Percentiles rank a stretch among this genome's conserved stretches.
Evolutionary conservation across 2,329 filamentous ascomycete genomes (phyloP).

Genomic region (Elsinoe australis): DNA sequence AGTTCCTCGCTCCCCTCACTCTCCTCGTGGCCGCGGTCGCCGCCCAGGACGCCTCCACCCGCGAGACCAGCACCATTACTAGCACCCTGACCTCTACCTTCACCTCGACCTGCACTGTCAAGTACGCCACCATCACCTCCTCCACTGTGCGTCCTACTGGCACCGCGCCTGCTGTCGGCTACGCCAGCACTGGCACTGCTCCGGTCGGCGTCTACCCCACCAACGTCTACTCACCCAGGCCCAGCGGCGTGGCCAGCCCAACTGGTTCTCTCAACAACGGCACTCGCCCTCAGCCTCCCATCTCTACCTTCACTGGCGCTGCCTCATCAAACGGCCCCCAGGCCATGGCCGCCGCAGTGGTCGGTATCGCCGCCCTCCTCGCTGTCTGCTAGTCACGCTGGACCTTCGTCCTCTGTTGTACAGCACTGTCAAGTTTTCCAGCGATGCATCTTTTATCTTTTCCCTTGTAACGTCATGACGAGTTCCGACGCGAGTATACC

Average conservation of each 20-base stretch:
- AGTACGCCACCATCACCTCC: background rate
- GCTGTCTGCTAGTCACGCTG: constrained; percentile 15
- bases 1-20: constrained; percentile 19
- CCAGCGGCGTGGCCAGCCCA: background rate
- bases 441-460: background rate
- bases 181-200: constrained; percentile 4
- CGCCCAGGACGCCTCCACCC: constrained; percentile 4
- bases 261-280: constrained; percentile 1
- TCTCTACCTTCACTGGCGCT: constrained; percentile 14
- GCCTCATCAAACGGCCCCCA: constrained; percentile 13
- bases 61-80: constrained; percentile 3
- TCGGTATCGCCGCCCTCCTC: constrained; percentile 15
- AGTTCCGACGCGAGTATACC: constrained; percentile 15
- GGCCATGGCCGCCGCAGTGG: constrained; percentile 11
- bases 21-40: constrained; percentile 12
- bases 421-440: constrained; percentile 13
- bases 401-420: constrained; percentile 14
- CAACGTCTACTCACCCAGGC: constrained; percentile 8
- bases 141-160: background rate
- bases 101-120: constrained; percentile 20
- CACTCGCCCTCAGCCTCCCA: constrained; percentile 4
- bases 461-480: constrained; percentile 15
- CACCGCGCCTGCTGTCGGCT: constrained; percentile 8
- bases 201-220: constrained; percentile 13
- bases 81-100: constrained; percentile 18